Base-by-base conservation (phyloP, 83 land plant species). In the Thuja plicata region DNA sequence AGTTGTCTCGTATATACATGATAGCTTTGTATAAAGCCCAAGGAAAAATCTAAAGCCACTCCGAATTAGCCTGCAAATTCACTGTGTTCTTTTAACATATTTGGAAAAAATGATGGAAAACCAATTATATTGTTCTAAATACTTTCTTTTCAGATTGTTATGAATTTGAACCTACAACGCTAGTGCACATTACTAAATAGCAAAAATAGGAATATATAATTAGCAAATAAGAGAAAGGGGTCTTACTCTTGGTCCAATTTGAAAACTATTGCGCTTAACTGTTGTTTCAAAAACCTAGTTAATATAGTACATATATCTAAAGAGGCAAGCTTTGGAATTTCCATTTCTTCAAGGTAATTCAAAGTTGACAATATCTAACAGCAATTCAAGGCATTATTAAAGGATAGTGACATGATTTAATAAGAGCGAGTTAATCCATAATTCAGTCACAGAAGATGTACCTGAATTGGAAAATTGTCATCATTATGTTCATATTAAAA, bases 31-130 rank as follows among this genome's bases (percentile, higher is more conserved):
- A 93, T 73, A 96, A 84, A 48, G 96, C 98, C 95, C 98, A 95
- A 43, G 97, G 98, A 16, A 96, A 97, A 30, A 93, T 91, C 90
- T 96, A 95, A n/a, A 96, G 96, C 98, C 99, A 96, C 24, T 86
- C 27, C 4, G 98, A 95, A 87, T 96, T 41, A 87, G 99, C 99
- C 97, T 96, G 93, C 79, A 90, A 88, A 60, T 66, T 21, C 62
- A 50, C 1, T 76, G 21, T 45, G 1, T 7, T 76, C 4, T 76
- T 76, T 76, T 32, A 32, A 12, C 0, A 32, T 12, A 76, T 32
- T 24, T 27, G 32, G 13, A 66, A 66, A 66, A 66, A 27, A 9
- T 76, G n/a, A 66, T 66, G 30, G n/a, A 27, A 66, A 66, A 27
- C 73, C 73, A 5, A 7, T 66, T 30, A 66, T 21, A 21, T 27